Percentiles rank a stretch among this genome's conserved stretches.
phyloP scores from a whole-genome alignment of 1,139 yeast species.

The Yamadazyma jaroonii region DNA sequence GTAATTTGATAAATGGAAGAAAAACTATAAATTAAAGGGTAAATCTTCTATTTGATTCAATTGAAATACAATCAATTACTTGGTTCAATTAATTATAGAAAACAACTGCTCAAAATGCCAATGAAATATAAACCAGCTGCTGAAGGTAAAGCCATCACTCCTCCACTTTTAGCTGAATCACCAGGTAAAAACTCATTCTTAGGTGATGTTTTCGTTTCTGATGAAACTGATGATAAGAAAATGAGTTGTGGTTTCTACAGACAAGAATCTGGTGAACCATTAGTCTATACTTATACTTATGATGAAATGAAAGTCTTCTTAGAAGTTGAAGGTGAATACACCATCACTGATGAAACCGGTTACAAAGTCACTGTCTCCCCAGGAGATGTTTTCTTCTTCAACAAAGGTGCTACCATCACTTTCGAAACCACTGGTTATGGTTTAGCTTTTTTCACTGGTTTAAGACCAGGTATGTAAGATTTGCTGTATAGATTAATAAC shows the following conservation, averaged over 20 bases:
- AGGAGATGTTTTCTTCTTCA: constrained; percentile 68
- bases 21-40: background rate
- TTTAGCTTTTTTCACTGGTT: constrained; percentile 62
- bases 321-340: constrained; percentile 64
- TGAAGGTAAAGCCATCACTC: constrained; percentile 54
- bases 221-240: constrained; percentile 56
- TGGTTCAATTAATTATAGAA: background rate
- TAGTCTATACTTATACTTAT: constrained; percentile 61
- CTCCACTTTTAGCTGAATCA: constrained; percentile 51
- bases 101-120: constrained; percentile 48
- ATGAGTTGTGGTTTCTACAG: constrained; percentile 65
- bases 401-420: constrained; percentile 64
- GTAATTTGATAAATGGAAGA: background rate
- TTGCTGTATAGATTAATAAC: background rate
- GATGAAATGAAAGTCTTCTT: constrained; percentile 71
- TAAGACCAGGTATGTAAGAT: constrained; percentile 44
- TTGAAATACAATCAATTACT: background rate
- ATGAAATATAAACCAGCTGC: constrained; percentile 52
- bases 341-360: constrained; percentile 61
- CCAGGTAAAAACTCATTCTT: constrained; percentile 64
- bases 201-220: constrained; percentile 60
- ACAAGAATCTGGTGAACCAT: constrained; percentile 64
- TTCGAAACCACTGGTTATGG: constrained; percentile 66
- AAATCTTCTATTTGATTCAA: background rate
- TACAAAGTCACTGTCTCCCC: constrained; percentile 53